Conservation (phyloP, 257 asterid species). For the Solanum chaucha region DNA sequence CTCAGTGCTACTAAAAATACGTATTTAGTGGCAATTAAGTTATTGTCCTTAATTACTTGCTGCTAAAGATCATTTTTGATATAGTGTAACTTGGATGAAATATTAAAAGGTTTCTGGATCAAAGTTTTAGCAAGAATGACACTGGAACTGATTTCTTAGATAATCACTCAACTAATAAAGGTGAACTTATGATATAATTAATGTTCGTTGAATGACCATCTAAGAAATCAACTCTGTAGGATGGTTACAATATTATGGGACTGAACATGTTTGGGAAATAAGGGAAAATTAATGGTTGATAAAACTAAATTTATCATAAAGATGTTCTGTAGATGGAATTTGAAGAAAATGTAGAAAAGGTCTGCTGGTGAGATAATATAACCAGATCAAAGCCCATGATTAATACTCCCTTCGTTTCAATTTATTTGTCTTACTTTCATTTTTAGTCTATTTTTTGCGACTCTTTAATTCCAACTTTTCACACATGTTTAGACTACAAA, state of each 20-base stretch:
- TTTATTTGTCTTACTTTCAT: neutral
- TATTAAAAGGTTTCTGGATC: neutral
- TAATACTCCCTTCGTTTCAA: neutral
- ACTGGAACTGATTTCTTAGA: neutral
- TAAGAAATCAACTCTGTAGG: neutral
- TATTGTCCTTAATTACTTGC: no score
- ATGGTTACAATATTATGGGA: neutral
- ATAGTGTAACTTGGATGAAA: neutral
- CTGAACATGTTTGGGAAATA: neutral
- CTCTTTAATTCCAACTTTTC: neutral
- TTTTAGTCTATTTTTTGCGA: accelerated
- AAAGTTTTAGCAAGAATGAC: neutral
- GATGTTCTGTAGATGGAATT: neutral
- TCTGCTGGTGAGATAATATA: neutral
- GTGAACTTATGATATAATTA: neutral
- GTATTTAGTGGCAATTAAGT: no score
- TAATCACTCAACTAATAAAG: neutral
- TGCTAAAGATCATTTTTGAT: neutral
- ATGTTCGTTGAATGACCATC: neutral
- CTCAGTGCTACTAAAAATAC: no score
- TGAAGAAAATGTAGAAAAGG: neutral
- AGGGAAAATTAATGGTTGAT: neutral
- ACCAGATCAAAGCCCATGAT: neutral
- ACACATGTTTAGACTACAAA: neutral
- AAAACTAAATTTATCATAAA: neutral